A percentile compares a stretch with the other conserved stretches of the same genome.
These are phyloP conservation scores for Trichoderma polysporum DNA, from an alignment of 2,329 filamentous ascomycete species.

Conservation along the genomic window DNA sequence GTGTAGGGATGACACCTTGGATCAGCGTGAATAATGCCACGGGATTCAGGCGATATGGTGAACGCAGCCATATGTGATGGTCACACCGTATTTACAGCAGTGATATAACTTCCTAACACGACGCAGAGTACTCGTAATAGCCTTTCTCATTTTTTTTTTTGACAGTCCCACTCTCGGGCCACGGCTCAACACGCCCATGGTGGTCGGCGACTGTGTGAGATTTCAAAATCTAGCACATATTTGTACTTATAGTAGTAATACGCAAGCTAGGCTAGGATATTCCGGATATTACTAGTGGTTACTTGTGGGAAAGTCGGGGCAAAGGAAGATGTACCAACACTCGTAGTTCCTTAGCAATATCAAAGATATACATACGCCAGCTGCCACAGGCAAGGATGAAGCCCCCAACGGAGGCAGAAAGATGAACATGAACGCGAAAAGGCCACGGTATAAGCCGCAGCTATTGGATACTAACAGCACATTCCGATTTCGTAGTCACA, in stretches of 20 bases:
- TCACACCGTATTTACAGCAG: conserved; percentile 1
- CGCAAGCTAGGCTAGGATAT: background rate
- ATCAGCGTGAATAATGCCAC: background rate
- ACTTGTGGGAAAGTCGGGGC: background rate
- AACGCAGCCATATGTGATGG: conserved; percentile 3
- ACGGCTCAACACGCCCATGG: background rate
- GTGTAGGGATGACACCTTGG: background rate
- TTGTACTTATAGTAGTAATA: background rate
- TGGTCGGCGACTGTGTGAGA: background rate
- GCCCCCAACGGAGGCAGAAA: background rate
- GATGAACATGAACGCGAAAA: conserved; percentile 20
- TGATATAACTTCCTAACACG: background rate
- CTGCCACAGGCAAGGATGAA: background rate
- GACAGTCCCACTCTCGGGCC: background rate
- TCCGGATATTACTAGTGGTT: background rate
- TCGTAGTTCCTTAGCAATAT: background rate
- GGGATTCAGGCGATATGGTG: background rate
- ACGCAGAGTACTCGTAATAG: background rate
- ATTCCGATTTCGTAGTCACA: conserved; percentile 17
- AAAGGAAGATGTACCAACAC: background rate
- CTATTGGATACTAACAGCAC: conserved; percentile 19
- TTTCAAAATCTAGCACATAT: background rate
- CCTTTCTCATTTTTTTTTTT: too few species aligned
- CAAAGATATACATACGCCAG: background rate
- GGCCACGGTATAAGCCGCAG: conserved; percentile 16